Base-by-base conservation (phyloP, 1,284 basidiomycete genomes). In the Puccinia horiana region DNA sequence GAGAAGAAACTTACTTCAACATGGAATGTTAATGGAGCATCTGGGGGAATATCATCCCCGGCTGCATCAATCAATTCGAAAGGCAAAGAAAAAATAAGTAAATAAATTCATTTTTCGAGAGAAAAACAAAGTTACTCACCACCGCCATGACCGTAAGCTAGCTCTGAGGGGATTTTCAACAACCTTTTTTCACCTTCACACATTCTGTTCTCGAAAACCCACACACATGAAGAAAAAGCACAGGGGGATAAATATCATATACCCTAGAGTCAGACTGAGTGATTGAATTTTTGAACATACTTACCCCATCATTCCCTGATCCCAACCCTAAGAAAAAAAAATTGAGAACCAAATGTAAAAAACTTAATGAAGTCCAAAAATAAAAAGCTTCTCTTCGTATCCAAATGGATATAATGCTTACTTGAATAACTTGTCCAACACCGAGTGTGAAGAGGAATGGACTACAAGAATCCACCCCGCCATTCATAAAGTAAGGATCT, bases 381-480 rank as follows among this genome's bases (percentile, higher is more conserved):
- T 18, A 47, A 20, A 54, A 18, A 18, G 3, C 9, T 47, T 16
- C 26, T n/a, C 14, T 6, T 23, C 29, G 18, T 49, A 3, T 35
- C 14, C 14, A n/a, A 8, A 47, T 70, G 61, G 37, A 47, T 49
- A 20, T 40, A 26, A 47, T 2, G 75, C 79, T 49, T n/a, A 81
- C 79, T 67, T 74, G 65, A 18, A 81, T 81, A 18, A 81, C 79
- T 37, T 81, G 20, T 8, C 79, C 79, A n/a, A 72, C 47, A 2
- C 79, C 79, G n/a, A 81, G 32, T 35, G 11, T 56, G 58, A 81
- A 81, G 16, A 63, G n/a, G 32, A 81, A 81, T 20, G 79, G 70
- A 40, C 79, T 81, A 37, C 1, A 65, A 40, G 16, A 23, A 20
- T 20, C 18, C 1, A 42, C 32, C 2, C 11, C 20, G 49, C n/a